phyloP scores from a whole-genome alignment of 352 stramenopile genomes.

The Plasmopara halstedii region DNA sequence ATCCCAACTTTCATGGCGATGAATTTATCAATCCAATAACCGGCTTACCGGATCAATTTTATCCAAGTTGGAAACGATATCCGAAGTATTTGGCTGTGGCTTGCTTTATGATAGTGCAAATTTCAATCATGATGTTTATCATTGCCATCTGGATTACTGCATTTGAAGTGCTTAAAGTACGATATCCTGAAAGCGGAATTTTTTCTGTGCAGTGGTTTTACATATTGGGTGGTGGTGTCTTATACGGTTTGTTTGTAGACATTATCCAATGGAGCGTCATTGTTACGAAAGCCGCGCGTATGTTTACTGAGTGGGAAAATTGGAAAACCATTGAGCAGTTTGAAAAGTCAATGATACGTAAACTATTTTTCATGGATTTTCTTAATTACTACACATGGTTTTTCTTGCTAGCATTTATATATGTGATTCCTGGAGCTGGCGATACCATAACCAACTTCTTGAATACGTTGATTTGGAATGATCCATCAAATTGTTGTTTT shows the following conservation, averaged over 20 bases:
- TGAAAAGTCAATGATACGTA: constrained; percentile 68
- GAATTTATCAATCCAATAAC: constrained; percentile 57
- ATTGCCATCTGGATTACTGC: constrained; percentile 80
- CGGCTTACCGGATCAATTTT: constrained; percentile 49
- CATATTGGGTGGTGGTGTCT: constrained; percentile 62
- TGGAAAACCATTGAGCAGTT: constrained; percentile 82
- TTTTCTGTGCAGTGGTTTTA: constrained; percentile 80
- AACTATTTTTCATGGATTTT: constrained; percentile 82
- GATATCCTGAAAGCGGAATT: constrained; percentile 49
- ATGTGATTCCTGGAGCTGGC: constrained; percentile 69
- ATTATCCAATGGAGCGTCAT: constrained; percentile 80
- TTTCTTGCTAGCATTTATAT: constrained; percentile 80
- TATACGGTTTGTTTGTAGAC: constrained; percentile 78
- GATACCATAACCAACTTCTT: constrained; percentile 78
- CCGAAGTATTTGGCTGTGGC: constrained; percentile 57
- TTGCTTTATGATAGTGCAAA: constrained; percentile 74
- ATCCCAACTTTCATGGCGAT: constrained; percentile 58
- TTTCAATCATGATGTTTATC: constrained; percentile 79
- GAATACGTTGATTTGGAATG: constrained; percentile 68
- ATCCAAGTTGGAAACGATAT: constrained; percentile 68
- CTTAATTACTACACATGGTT: constrained; percentile 88
- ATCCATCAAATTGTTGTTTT: constrained; percentile 78
- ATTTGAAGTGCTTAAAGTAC: constrained; percentile 71
- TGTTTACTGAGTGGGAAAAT: constrained; percentile 79
- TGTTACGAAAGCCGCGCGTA: constrained; percentile 56